phyloP scores from a whole-genome alignment of 169 alveolate species.

The Plasmodium falciparum region DNA sequence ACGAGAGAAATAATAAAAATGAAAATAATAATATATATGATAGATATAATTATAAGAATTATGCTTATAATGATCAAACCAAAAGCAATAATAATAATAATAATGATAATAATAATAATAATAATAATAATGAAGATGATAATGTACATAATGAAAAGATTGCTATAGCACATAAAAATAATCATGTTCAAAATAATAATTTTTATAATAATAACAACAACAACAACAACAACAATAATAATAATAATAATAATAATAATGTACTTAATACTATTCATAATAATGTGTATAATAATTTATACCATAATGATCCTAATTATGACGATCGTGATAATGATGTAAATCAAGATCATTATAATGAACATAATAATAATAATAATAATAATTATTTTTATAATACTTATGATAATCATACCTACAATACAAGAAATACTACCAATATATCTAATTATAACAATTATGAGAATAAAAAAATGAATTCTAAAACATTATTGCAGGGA shows the following conservation, averaged over 20 bases:
- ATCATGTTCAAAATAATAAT: too few relatives aligned
- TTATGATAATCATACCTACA: constrained; percentile 1
- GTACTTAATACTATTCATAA: background rate
- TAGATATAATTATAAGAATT: background rate
- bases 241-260: too few relatives aligned
- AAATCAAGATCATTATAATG: background rate
- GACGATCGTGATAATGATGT: background rate
- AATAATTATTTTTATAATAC: background rate
- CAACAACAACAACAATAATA: too few relatives aligned
- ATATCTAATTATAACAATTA: too few relatives aligned
- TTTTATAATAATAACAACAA: too few relatives aligned
- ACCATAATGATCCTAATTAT: background rate
- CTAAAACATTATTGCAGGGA: background rate
- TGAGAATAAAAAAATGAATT: too few relatives aligned
- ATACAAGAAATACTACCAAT: background rate
- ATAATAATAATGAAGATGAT: background rate
- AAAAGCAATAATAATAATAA: background rate
- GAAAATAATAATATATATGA: background rate
- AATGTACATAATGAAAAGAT: background rate
- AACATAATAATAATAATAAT: background rate
- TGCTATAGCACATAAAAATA: background rate
- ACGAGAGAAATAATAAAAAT: background rate
- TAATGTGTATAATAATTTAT: background rate
- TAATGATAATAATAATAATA: background rate
- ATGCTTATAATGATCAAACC: background rate